phyloP scores from a whole-genome alignment of 352 stramenopile species.

The Pythium angustatum region DNA sequence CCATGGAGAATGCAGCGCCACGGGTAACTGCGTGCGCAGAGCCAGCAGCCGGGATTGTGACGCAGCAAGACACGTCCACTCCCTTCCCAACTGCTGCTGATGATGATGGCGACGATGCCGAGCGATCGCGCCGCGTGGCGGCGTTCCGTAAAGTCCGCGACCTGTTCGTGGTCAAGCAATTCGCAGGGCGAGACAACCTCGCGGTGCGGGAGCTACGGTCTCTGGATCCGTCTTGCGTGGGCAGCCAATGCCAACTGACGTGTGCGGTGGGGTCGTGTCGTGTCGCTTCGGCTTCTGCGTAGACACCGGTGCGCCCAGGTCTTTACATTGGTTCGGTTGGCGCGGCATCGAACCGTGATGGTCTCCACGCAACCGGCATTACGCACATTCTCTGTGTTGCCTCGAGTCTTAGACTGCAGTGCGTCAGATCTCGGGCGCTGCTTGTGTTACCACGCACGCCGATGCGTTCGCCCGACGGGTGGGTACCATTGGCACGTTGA shows the following conservation, averaged over 20 bases:
- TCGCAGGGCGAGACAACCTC: slow-evolving; percentile 43
- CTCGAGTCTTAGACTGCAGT: slow-evolving; percentile 35
- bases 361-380: slow-evolving; percentile 41
- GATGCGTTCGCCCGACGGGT: too few species aligned
- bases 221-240: too few species aligned
- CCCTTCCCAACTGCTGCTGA: not conserved
- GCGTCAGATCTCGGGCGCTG: too few species aligned
- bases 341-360: slow-evolving; percentile 50
- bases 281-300: not conserved
- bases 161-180: slow-evolving; percentile 54
- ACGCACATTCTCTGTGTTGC: slow-evolving; percentile 68
- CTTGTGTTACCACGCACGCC: too few species aligned
- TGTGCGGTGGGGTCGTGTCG: too few species aligned
- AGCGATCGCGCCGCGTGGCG: not conserved
- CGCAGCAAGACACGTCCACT: not conserved
- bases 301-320: slow-evolving; percentile 38
- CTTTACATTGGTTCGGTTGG: slow-evolving; percentile 77
- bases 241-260: too few species aligned
- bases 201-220: too few species aligned
- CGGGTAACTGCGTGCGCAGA: not conserved
- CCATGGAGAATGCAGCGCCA: not conserved
- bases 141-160: slow-evolving; percentile 64
- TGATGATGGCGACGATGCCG: not conserved
- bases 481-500: not conserved
- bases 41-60: too few species aligned